Evolutionary conservation across 2,329 filamentous ascomycete genomes (phyloP).

Genomic region (Cryphonectria japonica): DNA sequence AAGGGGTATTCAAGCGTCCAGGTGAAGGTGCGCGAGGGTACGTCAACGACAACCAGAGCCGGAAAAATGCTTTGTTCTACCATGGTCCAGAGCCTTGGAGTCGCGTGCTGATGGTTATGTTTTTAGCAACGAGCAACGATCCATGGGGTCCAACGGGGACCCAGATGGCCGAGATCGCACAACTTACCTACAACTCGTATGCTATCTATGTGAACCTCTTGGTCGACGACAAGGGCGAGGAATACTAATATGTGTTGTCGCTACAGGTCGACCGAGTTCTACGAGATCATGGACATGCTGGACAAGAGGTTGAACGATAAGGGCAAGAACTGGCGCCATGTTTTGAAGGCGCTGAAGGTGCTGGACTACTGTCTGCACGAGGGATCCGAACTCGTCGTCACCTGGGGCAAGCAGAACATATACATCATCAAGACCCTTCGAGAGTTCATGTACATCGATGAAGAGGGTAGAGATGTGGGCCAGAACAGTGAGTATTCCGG

Average conservation of each 20-base stretch:
- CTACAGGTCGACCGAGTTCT: slow-evolving; percentile 88
- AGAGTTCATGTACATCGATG: slow-evolving; percentile 95
- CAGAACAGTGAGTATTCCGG: slow-evolving; percentile 75
- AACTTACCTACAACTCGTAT: slow-evolving; percentile 97
- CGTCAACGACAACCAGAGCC: slow-evolving; percentile 46
- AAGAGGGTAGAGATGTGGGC: slow-evolving; percentile 92
- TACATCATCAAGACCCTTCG: slow-evolving; percentile 98
- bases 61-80: slow-evolving; percentile 1
- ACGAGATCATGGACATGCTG: slow-evolving; percentile 99
- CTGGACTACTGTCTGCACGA: slow-evolving; percentile 98
- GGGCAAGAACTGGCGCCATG: slow-evolving; percentile 99
- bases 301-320: slow-evolving; percentile 99
- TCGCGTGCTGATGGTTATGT: slow-evolving; percentile 36
- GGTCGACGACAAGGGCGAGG: neutral
- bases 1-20: slow-evolving; percentile 97
- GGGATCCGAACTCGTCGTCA: slow-evolving; percentile 93
- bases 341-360: slow-evolving; percentile 95
- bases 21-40: slow-evolving; percentile 98
- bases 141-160: slow-evolving; percentile 97
- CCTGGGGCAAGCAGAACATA: slow-evolving; percentile 96
- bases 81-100: slow-evolving; percentile 10
- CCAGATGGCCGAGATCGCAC: slow-evolving; percentile 98
- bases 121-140: slow-evolving; percentile 92
- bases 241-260: slow-evolving; percentile 14
- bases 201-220: slow-evolving; percentile 38